Conservation (phyloP, 345 rosid genomes). For the Eucalyptus caleyi region DNA sequence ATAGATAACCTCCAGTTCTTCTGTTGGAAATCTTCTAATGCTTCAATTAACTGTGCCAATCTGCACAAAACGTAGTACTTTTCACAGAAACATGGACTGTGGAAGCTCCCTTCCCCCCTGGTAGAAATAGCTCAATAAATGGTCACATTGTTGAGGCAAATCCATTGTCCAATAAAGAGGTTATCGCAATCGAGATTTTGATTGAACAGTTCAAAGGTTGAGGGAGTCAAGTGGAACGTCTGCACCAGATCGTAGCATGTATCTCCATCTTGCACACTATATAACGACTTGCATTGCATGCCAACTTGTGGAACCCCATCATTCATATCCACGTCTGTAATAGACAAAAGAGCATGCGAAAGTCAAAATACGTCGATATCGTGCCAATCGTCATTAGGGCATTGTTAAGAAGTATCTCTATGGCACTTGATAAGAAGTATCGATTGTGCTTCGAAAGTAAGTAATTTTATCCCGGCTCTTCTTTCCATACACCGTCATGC, state of each 20-base stretch:
- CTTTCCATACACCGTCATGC: background rate
- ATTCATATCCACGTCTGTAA: background rate
- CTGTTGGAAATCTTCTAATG: background rate
- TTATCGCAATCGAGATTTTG: constrained; percentile 9
- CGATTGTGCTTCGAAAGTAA: background rate
- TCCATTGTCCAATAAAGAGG: constrained; percentile 28
- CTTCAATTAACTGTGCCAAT: no score
- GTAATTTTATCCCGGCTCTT: background rate
- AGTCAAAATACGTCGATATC: background rate
- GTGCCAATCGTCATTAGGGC: background rate
- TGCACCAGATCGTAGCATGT: background rate
- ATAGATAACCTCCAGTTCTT: background rate
- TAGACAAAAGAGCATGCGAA: background rate
- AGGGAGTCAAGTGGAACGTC: background rate
- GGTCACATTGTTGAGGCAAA: constrained; percentile 3
- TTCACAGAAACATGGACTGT: background rate
- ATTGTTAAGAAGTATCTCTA: background rate
- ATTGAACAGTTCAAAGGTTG: background rate
- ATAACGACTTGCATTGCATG: background rate
- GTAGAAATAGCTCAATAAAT: background rate
- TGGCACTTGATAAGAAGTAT: background rate
- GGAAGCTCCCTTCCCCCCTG: background rate
- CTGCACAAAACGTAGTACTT: background rate
- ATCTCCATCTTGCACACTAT: background rate
- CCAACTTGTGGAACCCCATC: background rate